Evolutionary conservation across 495 filamentous ascomycete species (phyloP).

Genomic region (Neurospora intermedia): DNA sequence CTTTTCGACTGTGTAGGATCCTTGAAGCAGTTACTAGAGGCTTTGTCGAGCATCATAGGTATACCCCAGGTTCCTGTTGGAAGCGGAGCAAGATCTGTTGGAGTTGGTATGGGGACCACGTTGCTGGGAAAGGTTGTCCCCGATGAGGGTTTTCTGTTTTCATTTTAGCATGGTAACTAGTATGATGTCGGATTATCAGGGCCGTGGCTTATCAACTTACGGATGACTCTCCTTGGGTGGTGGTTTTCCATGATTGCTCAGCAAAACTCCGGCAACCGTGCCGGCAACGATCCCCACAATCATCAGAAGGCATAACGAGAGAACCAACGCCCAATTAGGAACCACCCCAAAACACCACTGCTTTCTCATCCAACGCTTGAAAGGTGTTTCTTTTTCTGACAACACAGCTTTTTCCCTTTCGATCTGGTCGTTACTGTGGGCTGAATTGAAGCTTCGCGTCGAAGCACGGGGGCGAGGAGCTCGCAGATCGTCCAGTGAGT

Average conservation of each 20-base stretch:
- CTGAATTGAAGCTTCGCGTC: constrained; percentile 36
- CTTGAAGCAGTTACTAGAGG: constrained; percentile 56
- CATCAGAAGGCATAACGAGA: constrained; percentile 42
- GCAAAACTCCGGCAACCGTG: constrained; percentile 35
- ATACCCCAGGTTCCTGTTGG: constrained; percentile 56
- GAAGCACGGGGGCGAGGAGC: constrained; percentile 44
- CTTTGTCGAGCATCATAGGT: constrained; percentile 43
- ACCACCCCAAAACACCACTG: constrained; percentile 51
- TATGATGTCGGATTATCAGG: background rate
- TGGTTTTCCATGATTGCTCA: constrained; percentile 18
- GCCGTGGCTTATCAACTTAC: constrained; percentile 8
- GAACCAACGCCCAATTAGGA: constrained; percentile 56
- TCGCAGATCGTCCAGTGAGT: constrained; percentile 39
- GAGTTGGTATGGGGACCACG: constrained; percentile 48
- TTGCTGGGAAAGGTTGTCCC: constrained; percentile 15
- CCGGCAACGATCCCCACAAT: constrained; percentile 56
- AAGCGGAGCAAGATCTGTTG: constrained; percentile 45
- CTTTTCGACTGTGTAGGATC: constrained; percentile 47
- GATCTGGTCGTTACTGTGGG: constrained; percentile 33
- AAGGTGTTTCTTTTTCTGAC: constrained; percentile 31
- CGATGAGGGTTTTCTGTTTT: background rate
- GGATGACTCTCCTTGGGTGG: constrained; percentile 13
- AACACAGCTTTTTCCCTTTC: constrained; percentile 24
- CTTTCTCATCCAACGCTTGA: constrained; percentile 49
- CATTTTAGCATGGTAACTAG: background rate